phyloP scores from a whole-genome alignment of 352 stramenopile species.

The Lagenidium giganteum region DNA sequence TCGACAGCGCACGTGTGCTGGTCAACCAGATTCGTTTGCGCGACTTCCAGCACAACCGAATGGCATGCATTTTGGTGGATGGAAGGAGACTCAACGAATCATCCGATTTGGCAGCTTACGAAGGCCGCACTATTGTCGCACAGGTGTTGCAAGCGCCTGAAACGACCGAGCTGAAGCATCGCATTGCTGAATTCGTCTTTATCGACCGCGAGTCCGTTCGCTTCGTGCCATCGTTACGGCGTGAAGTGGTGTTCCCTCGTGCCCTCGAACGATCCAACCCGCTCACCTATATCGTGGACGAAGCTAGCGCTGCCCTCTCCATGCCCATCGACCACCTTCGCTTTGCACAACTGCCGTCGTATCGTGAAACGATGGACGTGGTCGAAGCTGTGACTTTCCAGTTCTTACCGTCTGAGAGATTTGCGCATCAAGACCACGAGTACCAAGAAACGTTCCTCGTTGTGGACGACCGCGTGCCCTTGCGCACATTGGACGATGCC shows the following conservation, averaged over 20 bases:
- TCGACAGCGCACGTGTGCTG: conserved; percentile 21
- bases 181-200: conserved; percentile 62
- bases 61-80: conserved; percentile 62
- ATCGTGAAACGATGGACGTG: conserved; percentile 68
- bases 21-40: conserved; percentile 50
- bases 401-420: conserved; percentile 22
- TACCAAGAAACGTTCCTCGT: conserved; percentile 74
- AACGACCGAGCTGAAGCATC: conserved; percentile 32
- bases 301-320: conserved; percentile 27
- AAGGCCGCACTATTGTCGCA: conserved; percentile 67
- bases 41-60: conserved; percentile 57
- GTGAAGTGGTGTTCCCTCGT: conserved; percentile 50
- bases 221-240: conserved; percentile 47
- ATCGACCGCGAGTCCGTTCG: conserved; percentile 60
- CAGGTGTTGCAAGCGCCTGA: conserved; percentile 65
- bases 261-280: conserved; percentile 20
- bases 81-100: conserved; percentile 55
- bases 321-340: conserved; percentile 46
- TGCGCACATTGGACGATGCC: conserved; percentile 31
- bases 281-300: conserved; percentile 33
- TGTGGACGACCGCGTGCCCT: conserved; percentile 32
- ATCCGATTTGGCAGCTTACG: conserved; percentile 68
- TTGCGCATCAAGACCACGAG: conserved; percentile 26
- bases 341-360: conserved; percentile 56
- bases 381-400: conserved; percentile 56